Evolutionary conservation across 495 filamentous ascomycete species (phyloP).

Genomic region (Penicillium dipodomyicola): DNA sequence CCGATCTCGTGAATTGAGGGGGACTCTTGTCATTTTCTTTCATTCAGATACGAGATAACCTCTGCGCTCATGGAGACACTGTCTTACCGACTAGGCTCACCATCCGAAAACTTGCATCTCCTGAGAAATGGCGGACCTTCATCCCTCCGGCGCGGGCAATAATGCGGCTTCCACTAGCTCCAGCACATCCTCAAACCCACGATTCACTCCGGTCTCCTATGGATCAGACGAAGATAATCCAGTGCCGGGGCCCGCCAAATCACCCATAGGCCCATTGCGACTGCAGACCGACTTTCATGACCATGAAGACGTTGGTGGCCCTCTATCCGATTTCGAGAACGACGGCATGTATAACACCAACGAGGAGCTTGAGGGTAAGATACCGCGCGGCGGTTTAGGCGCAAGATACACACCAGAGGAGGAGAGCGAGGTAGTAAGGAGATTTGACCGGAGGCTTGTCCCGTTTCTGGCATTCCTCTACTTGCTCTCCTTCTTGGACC

Average conservation of each 20-base stretch:
- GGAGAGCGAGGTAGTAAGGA: slow-evolving; percentile 66
- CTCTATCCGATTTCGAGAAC: slow-evolving; percentile 29
- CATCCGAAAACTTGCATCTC: not conserved
- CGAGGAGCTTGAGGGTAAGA: slow-evolving; percentile 29
- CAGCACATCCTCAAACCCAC: slow-evolving; percentile 29
- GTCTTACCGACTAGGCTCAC: not conserved
- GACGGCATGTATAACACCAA: slow-evolving; percentile 31
- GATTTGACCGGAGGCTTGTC: slow-evolving; percentile 73
- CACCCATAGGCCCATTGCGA: slow-evolving; percentile 24
- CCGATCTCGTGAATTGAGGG: slow-evolving; percentile 4
- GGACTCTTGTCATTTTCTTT: not conserved
- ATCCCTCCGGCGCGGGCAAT: slow-evolving; percentile 29
- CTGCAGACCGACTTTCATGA: slow-evolving; percentile 41
- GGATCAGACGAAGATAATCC: slow-evolving; percentile 28
- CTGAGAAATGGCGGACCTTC: slow-evolving; percentile 28
- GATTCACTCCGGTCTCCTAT: slow-evolving; percentile 40
- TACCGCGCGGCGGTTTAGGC: slow-evolving; percentile 10
- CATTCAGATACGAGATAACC: not conserved
- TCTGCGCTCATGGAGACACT: not conserved
- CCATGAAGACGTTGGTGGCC: slow-evolving; percentile 10
- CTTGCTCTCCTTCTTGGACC: slow-evolving; percentile 75
- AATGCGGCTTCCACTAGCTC: slow-evolving; percentile 31
- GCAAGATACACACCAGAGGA: slow-evolving; percentile 67
- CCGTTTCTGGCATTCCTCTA: slow-evolving; percentile 79
- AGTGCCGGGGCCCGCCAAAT: slow-evolving; percentile 12